Evolutionary conservation across 1,284 basidiomycete species (phyloP).

Genomic region (Takashimella koratensis): DNA sequence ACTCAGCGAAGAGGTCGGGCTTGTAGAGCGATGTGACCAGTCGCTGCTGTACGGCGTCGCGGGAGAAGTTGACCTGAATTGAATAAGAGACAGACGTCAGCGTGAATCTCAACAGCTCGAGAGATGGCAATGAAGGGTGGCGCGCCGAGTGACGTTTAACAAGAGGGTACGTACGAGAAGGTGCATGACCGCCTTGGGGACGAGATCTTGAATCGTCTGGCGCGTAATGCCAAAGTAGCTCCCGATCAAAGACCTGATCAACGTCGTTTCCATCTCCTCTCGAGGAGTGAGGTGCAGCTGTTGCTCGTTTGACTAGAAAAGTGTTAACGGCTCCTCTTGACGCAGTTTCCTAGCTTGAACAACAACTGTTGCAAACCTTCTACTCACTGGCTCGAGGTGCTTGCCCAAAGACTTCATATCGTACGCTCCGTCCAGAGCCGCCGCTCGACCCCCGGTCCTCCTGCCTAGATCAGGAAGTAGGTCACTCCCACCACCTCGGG

Average conservation of each 20-base stretch:
- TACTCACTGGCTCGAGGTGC: conserved; percentile 85
- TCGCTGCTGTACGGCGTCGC: conserved; percentile 92
- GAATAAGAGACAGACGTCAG: too few relatives aligned
- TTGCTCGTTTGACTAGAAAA: conserved; percentile 57
- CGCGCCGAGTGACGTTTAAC: too few relatives aligned
- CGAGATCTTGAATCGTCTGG: conserved; percentile 92
- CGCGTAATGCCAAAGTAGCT: conserved; percentile 96
- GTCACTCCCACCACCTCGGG: conserved; percentile 13
- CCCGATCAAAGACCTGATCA: conserved; percentile 90
- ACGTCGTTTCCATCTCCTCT: conserved; percentile 93
- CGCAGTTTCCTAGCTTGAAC: too few relatives aligned
- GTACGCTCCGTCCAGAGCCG: conserved; percentile 75
- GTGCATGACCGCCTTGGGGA: conserved; percentile 97
- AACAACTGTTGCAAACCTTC: background rate
- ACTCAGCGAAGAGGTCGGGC: conserved; percentile 82
- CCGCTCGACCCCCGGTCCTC: conserved; percentile 31
- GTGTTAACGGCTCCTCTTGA: too few relatives aligned
- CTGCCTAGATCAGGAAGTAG: conserved; percentile 47
- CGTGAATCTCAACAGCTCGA: background rate
- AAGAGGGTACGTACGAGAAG: conserved; percentile 33
- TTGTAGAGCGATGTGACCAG: conserved; percentile 91
- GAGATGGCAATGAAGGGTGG: conserved; percentile 7
- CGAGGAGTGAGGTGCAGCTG: conserved; percentile 61
- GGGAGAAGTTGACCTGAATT: conserved; percentile 96
- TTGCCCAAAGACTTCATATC: conserved; percentile 99